Percentiles rank a stretch among this genome's conserved stretches.
Conservation (phyloP, 805 yeast genomes). For the Barnettozyma sucrosica region DNA sequence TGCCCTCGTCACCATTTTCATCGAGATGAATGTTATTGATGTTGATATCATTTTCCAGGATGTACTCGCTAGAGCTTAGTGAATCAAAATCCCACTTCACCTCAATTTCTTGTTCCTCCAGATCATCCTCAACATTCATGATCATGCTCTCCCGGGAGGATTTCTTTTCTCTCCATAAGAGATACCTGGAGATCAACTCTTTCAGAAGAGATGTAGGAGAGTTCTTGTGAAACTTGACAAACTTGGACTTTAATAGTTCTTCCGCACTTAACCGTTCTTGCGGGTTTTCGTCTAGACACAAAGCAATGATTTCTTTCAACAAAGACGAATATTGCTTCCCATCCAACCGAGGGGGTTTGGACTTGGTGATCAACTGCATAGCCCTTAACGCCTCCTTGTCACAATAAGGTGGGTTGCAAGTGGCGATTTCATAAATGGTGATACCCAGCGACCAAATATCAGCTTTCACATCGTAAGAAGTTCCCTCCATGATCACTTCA, state of each 20-base stretch:
- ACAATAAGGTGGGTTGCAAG: conserved; percentile 96
- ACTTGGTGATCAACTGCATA: conserved; percentile 86
- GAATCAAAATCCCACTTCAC: conserved; percentile 92
- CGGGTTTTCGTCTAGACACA: conserved; percentile 91
- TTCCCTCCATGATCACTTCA: conserved; percentile 91
- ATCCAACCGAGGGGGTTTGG: conserved; percentile 91
- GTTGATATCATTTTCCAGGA: conserved; percentile 63
- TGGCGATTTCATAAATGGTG: conserved; percentile 88
- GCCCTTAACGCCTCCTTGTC: conserved; percentile 94
- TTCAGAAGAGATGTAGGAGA: conserved; percentile 55
- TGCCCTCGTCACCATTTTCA: conserved; percentile 17
- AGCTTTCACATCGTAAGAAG: conserved; percentile 81
- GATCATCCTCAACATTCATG: conserved; percentile 37
- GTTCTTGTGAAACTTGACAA: conserved; percentile 57
- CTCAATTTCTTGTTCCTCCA: conserved; percentile 34
- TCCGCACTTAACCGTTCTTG: conserved; percentile 85
- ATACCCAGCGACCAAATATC: conserved; percentile 98
- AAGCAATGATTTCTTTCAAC: conserved; percentile 82
- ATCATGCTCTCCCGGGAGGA: conserved; percentile 46
- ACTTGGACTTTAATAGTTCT: conserved; percentile 68
- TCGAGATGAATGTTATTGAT: conserved; percentile 29
- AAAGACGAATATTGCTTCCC: conserved; percentile 75
- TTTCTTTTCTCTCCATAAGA: conserved; percentile 69
- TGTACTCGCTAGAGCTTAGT: conserved; percentile 64
- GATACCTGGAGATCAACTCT: conserved; percentile 69